Conservation (phyloP, 768 basidiomycete genomes). For the Boletus subcaerulescens region DNA sequence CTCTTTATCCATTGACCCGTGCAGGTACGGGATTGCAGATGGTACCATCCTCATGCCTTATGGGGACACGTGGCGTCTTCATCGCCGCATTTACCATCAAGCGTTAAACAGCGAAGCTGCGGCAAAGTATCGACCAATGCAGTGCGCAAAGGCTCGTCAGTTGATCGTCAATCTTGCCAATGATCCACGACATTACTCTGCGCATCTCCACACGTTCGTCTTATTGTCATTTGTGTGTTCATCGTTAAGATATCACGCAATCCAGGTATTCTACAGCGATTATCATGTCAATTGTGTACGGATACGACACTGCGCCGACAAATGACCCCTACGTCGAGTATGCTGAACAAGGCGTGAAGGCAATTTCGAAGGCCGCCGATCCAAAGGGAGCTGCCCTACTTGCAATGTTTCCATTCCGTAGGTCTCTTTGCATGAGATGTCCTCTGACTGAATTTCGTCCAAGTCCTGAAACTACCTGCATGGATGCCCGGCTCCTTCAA, state of each 20-base stretch:
- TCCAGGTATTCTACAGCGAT: constrained; percentile 27
- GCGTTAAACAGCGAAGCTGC: constrained; percentile 29
- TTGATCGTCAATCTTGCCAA: constrained; percentile 33
- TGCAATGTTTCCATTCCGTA: constrained; percentile 26
- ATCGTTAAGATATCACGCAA: neutral
- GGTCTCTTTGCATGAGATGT: constrained; percentile 1
- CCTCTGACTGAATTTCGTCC: neutral
- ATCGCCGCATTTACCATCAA: constrained; percentile 35
- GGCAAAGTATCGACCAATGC: constrained; percentile 31
- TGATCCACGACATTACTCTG: constrained; percentile 24
- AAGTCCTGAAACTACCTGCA: constrained; percentile 23
- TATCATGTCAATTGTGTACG: constrained; percentile 28
- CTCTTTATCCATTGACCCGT: neutral
- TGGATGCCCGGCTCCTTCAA: constrained; percentile 28
- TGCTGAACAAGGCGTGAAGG: constrained; percentile 15
- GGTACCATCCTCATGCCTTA: constrained; percentile 36
- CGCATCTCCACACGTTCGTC: constrained; percentile 27
- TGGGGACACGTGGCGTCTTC: constrained; percentile 38
- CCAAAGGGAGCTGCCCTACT: constrained; percentile 23
- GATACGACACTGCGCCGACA: constrained; percentile 16
- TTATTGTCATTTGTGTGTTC: neutral
- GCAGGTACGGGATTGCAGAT: constrained; percentile 34
- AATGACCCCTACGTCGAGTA: constrained; percentile 24
- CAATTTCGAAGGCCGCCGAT: constrained; percentile 13
- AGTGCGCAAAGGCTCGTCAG: constrained; percentile 30